phyloP scores from a whole-genome alignment of 73 alveolate species.

The Breviolum minutum region DNA sequence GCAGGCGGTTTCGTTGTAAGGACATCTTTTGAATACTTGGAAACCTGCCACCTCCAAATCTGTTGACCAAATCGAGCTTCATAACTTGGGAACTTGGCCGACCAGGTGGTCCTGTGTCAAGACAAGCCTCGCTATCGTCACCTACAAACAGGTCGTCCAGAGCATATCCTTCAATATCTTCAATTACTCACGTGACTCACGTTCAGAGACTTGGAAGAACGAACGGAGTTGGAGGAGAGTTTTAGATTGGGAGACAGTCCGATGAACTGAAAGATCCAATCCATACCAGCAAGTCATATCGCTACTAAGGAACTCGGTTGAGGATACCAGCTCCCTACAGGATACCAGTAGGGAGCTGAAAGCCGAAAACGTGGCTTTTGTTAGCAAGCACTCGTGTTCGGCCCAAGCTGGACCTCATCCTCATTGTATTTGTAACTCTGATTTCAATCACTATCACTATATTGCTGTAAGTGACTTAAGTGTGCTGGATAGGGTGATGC shows the following conservation, averaged over 20 bases:
- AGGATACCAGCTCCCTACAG: slow-evolving; percentile 10
- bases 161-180: not conserved
- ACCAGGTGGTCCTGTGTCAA: no score
- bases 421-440: not conserved
- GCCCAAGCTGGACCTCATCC: no score
- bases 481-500: not conserved
- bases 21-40: no score
- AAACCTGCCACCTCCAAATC: no score
- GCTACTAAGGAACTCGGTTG: not conserved
- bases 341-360: not conserved
- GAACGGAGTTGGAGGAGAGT: not conserved
- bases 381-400: no score
- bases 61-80: no score
- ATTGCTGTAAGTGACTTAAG: not conserved
- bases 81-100: no score
- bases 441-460: not conserved
- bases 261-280: no score
- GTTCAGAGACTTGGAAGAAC: not conserved
- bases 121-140: not conserved
- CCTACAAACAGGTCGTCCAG: not conserved
- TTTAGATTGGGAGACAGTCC: no score
- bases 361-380: not conserved
- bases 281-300: no score
- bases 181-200: not conserved
- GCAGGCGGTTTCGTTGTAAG: no score